These are phyloP conservation scores for Moricandia moricandioides DNA, from an alignment of 345 rosid species.

Conservation along the genomic window DNA sequence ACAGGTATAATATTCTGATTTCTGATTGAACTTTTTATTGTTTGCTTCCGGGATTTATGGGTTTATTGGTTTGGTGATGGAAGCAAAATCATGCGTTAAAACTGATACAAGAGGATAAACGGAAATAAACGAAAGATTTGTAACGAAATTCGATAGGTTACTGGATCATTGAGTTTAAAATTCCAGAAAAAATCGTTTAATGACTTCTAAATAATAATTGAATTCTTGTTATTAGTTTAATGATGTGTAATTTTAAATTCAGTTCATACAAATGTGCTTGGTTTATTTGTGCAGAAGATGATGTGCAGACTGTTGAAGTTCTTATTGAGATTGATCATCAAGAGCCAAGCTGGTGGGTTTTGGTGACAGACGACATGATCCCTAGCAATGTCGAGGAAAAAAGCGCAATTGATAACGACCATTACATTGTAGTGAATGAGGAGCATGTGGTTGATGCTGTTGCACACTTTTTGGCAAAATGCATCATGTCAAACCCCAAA, in stretches of 20 bases:
- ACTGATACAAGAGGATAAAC: too few species aligned
- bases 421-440: constrained; percentile 66
- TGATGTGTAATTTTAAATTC: not conserved
- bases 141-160: too few species aligned
- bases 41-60: not conserved
- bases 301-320: constrained; percentile 62
- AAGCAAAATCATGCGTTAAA: too few species aligned
- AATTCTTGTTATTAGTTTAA: not conserved
- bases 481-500: constrained; percentile 78
- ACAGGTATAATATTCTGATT: constrained; percentile 47
- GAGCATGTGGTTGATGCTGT: constrained; percentile 88
- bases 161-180: not conserved
- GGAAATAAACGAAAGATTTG: too few species aligned
- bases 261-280: not conserved
- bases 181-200: not conserved
- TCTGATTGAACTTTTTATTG: not conserved
- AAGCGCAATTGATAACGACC: constrained; percentile 77
- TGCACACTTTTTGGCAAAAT: constrained; percentile 91
- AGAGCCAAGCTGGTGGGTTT: constrained; percentile 97
- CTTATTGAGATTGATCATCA: constrained; percentile 61
- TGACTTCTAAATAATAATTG: not conserved
- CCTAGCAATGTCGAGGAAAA: constrained; percentile 70
- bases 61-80: not conserved
- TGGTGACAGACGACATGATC: constrained; percentile 89
- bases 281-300: constrained; percentile 47